Conservation (phyloP, 2,329 filamentous ascomycete genomes). For the Aspergillus oerlinghausenensis region DNA sequence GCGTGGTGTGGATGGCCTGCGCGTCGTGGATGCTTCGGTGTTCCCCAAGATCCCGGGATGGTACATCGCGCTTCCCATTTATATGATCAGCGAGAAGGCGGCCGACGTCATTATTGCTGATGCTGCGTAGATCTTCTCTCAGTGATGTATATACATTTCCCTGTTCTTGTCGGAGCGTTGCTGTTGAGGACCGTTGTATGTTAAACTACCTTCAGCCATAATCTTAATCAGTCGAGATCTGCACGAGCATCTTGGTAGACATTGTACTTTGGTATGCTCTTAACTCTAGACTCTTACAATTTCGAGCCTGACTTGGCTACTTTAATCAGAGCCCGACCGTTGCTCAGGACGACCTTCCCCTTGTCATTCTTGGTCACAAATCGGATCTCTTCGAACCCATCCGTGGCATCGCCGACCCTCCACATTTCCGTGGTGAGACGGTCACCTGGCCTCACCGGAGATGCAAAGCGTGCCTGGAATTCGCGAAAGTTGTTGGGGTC, state of each 20-base stretch:
- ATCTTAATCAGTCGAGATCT: not conserved
- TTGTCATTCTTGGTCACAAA: conserved; percentile 74
- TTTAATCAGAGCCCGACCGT: conserved; percentile 76
- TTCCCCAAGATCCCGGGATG: conserved; percentile 55
- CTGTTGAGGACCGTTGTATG: not conserved
- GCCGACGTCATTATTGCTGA: conserved; percentile 49
- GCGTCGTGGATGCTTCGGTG: conserved; percentile 59
- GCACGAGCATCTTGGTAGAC: not conserved
- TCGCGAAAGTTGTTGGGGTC: conserved; percentile 78
- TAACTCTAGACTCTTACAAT: not conserved
- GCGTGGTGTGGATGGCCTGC: conserved; percentile 49
- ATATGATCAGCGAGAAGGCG: conserved; percentile 59
- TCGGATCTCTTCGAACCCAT: conserved; percentile 73
- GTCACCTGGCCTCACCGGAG: conserved; percentile 77
- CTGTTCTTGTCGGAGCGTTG: not conserved
- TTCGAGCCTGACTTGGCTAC: conserved; percentile 34
- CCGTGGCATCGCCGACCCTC: conserved; percentile 60
- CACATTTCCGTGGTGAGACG: conserved; percentile 78
- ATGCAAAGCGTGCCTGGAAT: conserved; percentile 84
- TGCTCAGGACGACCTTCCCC: conserved; percentile 81
- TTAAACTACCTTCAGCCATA: not conserved
- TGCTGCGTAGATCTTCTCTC: not conserved
- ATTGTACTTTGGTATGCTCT: not conserved
- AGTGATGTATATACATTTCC: not conserved
- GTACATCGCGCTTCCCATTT: conserved; percentile 50